Conservation (phyloP, 2,329 filamentous ascomycete genomes). For the Apiospora arundinis region DNA sequence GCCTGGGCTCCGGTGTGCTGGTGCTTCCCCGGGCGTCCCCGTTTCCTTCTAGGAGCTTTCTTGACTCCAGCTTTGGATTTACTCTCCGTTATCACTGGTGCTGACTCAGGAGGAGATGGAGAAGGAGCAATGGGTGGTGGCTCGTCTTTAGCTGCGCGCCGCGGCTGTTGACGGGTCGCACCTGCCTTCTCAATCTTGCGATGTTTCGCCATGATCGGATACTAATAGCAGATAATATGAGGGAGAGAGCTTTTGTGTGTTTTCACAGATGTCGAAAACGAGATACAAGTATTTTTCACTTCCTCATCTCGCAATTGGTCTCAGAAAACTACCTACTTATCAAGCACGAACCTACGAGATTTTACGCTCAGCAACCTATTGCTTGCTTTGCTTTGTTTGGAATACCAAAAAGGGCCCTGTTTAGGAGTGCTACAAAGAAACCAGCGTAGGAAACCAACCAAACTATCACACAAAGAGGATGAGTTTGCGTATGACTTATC, state of each 20-base stretch:
- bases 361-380: background rate
- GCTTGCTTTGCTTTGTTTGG: constrained; percentile 15
- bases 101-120: background rate
- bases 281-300: background rate
- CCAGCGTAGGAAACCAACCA: background rate
- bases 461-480: background rate
- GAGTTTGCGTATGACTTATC: background rate
- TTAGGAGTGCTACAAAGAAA: constrained; percentile 7
- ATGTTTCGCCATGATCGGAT: background rate
- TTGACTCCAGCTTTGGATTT: background rate
- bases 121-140: background rate
- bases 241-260: background rate
- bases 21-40: background rate
- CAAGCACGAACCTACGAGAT: background rate
- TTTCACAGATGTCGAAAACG: background rate
- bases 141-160: constrained; percentile 6
- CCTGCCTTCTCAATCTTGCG: background rate
- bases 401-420: background rate
- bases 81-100: background rate
- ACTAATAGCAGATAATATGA: background rate
- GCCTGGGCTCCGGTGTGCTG: background rate
- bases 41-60: background rate
- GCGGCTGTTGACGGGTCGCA: constrained; percentile 5
- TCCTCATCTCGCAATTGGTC: background rate
- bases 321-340: background rate